These are phyloP conservation scores for Exophiala lecanii-corni DNA, from an alignment of 2,329 filamentous ascomycete genomes.

Conservation along the genomic window DNA sequence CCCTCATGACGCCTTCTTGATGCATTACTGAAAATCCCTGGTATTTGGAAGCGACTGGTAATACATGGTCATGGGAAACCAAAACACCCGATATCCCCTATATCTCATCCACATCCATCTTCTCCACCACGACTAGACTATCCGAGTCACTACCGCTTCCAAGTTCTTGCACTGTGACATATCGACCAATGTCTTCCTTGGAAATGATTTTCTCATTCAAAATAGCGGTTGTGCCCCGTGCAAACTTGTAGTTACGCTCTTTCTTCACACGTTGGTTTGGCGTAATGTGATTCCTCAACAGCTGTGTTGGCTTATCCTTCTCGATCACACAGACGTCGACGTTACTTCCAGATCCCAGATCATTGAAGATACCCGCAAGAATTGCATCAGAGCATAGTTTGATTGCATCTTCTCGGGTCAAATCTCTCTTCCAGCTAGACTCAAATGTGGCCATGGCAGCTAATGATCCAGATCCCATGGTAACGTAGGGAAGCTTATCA, in stretches of 20 bases:
- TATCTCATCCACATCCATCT: constrained; percentile 58
- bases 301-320: constrained; percentile 78
- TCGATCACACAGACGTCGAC: constrained; percentile 97
- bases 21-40: too few relatives aligned
- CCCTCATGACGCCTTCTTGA: too few relatives aligned
- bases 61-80: too few relatives aligned
- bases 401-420: constrained; percentile 77
- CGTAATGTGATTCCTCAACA: constrained; percentile 87
- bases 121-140: constrained; percentile 51
- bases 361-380: constrained; percentile 96
- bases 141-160: constrained; percentile 54
- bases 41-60: too few relatives aligned
- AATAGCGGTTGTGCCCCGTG: constrained; percentile 86
- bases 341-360: constrained; percentile 92
- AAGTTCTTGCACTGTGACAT: constrained; percentile 85
- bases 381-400: constrained; percentile 82
- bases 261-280: constrained; percentile 90
- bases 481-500: constrained; percentile 98
- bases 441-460: constrained; percentile 98
- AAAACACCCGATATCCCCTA: too few relatives aligned
- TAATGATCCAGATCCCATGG: constrained; percentile 94
- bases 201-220: constrained; percentile 95
- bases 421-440: constrained; percentile 79
- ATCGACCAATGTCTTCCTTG: constrained; percentile 89
- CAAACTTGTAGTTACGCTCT: constrained; percentile 88